phyloP scores from a whole-genome alignment of 2,329 filamentous ascomycete genomes.

The Cadophora malorum region DNA sequence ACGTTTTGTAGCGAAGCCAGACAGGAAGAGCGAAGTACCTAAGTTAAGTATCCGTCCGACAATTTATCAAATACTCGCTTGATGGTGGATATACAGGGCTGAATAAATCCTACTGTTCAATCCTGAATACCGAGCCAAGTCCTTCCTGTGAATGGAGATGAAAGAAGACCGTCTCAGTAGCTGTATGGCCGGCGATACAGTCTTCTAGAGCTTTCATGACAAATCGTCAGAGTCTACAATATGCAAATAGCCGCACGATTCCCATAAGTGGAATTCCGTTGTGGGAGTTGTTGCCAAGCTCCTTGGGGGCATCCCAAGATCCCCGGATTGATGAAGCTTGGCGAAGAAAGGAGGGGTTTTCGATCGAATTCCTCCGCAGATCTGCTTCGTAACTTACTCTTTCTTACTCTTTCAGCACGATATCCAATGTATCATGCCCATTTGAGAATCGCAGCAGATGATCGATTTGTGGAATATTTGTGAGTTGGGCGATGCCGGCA shows the following conservation, averaged over 20 bases:
- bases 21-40: no score
- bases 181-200: neutral
- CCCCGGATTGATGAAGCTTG: constrained; percentile 1
- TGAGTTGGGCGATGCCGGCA: neutral
- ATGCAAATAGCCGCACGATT: neutral
- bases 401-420: neutral
- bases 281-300: neutral
- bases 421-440: neutral
- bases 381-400: neutral
- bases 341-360: neutral
- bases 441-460: no score
- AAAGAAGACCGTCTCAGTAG: neutral
- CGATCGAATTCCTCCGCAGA: neutral
- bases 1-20: no score
- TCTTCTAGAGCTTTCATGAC: neutral
- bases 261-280: neutral
- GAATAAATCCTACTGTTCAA: no score
- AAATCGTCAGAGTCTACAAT: neutral
- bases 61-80: no score
- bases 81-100: no score
- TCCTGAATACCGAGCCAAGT: no score
- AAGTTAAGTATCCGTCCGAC: no score
- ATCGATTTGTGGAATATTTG: neutral
- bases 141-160: neutral
- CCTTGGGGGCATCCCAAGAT: neutral